A percentile compares a stretch with the other conserved stretches of the same genome.
Evolutionary conservation across 2,329 filamentous ascomycete species (phyloP).

Genomic region (Graphiopsis chlorocephala): DNA sequence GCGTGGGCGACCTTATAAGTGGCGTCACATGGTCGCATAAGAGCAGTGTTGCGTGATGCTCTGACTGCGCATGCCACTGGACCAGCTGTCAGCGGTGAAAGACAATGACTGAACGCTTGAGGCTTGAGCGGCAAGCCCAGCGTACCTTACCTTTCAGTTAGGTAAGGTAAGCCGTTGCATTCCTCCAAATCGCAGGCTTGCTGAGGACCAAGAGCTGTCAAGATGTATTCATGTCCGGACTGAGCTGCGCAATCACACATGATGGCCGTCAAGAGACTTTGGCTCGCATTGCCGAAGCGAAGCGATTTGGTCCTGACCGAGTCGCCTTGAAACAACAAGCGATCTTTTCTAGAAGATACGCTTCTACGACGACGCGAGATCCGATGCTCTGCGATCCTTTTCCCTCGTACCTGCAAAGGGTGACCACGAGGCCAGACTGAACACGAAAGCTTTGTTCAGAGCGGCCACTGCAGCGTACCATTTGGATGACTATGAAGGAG

Average conservation of each 20-base stretch:
- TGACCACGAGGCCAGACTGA: constrained; percentile 9
- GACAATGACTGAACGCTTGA: background rate
- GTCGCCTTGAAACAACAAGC: background rate
- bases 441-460: constrained; percentile 26
- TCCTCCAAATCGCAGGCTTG: background rate
- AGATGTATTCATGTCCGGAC: background rate
- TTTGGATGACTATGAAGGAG: constrained; percentile 21
- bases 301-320: background rate
- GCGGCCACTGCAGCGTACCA: constrained; percentile 28
- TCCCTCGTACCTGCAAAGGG: constrained; percentile 11
- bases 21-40: background rate
- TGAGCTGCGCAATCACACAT: background rate
- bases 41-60: background rate
- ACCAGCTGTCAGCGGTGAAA: background rate
- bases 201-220: background rate
- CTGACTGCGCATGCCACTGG: background rate
- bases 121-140: background rate
- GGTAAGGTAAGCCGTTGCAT: background rate
- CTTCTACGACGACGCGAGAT: constrained; percentile 22
- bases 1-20: background rate
- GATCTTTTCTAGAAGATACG: background rate
- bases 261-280: background rate
- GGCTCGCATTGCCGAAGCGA: no score
- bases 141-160: background rate
- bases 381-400: constrained; percentile 19